Percentiles rank a stretch among this genome's conserved stretches.
Evolutionary conservation across 2,329 filamentous ascomycete genomes (phyloP).

Genomic region (Didymella segeticola): DNA sequence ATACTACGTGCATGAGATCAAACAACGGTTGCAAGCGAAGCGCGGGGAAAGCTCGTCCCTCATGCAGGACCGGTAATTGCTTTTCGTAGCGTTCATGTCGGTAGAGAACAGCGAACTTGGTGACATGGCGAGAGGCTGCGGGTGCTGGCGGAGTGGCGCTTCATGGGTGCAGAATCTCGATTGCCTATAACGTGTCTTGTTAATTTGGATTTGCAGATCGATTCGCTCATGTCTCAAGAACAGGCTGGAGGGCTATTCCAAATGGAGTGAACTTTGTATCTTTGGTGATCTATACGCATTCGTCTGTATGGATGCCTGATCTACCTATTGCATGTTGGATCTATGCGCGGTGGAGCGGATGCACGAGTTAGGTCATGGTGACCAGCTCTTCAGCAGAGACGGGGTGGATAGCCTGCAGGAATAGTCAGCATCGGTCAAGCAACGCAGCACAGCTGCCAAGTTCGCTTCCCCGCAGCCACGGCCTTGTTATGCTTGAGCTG

Average conservation of each 20-base stretch:
- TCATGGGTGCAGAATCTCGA: neutral
- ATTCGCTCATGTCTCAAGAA: too few species aligned
- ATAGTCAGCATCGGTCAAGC: slow-evolving; percentile 21
- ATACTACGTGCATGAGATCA: slow-evolving; percentile 8
- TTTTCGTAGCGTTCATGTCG: slow-evolving; percentile 3
- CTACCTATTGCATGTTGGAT: slow-evolving; percentile 1
- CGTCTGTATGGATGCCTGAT: slow-evolving; percentile 2
- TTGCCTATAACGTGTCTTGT: too few species aligned
- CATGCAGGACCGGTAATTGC: slow-evolving; percentile 9
- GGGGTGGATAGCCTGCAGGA: slow-evolving; percentile 45
- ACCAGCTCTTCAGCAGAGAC: slow-evolving; percentile 50
- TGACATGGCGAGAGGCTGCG: neutral
- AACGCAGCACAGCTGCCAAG: slow-evolving; percentile 1
- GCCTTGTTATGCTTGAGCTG: neutral
- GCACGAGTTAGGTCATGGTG: slow-evolving; percentile 35
- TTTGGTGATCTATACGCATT: slow-evolving; percentile 8
- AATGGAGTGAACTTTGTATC: neutral
- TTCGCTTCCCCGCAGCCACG: slow-evolving; percentile 26
- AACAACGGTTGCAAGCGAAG: slow-evolving; percentile 12
- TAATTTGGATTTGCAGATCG: too few species aligned
- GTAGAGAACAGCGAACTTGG: neutral
- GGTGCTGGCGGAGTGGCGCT: neutral
- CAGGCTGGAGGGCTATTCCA: neutral
- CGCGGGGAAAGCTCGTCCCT: slow-evolving; percentile 12
- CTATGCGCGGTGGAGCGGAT: neutral